Base-by-base conservation (phyloP, 2,329 filamentous ascomycete genomes). In the Exophiala sp. region DNA sequence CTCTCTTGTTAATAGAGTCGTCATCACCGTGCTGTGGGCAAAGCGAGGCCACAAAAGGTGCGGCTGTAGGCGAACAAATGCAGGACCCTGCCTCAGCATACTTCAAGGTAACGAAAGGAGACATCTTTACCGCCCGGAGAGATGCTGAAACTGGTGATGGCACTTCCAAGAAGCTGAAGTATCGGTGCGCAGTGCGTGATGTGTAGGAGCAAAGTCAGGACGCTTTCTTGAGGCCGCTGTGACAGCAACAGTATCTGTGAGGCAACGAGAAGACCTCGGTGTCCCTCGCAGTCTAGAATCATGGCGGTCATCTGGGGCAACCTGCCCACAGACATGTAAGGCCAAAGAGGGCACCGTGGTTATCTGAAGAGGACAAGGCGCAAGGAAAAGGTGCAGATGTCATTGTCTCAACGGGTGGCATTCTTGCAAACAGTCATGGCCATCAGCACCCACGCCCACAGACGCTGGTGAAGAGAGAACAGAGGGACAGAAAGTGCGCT, bases 21-120 rank as follows among this genome's bases (percentile, higher is more conserved):
- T 19, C 23, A 23, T 10, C 14, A 14, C 48, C 45, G 32, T 55
- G 52, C n/a, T 22, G 16, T 14, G 52, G 48, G 29, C 52, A 55
- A 14, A 52, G 11, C n/a, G 41, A 18, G 9, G 22, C 19, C 2
- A 38, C 39, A 22, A 43, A 24, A n/a, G 34, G 7, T 10, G 34
- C 27, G 11, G n/a, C 14, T 7, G 7, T 6, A 14, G 29, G 3
- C 13, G 22, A 13, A 40, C 52, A 55, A 27, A 51, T 37, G 32
- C 52, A 55, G 19, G 41, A 32, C 6, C 37, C 40, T 3, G 40
- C 22, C 19, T 24, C 22, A 13, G 41, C 34, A 34, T 50, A 40
- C 41, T 45, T 39, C 34, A 40, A 23, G 2, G 32, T 50, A 14
- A 45, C 37, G 22, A 35, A 22, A 41, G 10, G n/a, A 7, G 40